phyloP scores from a whole-genome alignment of 164 flowering plant genomes.

The Vitis rotundifolia region DNA sequence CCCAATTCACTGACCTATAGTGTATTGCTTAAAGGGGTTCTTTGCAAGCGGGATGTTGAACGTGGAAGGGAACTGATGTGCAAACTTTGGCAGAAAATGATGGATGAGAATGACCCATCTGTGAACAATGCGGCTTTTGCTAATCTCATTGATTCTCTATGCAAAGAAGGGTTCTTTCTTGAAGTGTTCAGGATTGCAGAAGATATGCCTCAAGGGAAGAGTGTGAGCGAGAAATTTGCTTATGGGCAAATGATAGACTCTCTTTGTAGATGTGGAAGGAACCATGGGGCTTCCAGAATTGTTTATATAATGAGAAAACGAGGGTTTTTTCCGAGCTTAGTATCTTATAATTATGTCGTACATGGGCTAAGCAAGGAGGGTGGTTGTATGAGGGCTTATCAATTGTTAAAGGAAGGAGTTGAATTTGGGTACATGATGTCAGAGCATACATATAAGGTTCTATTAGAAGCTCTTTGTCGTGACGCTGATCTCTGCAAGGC shows the following conservation, averaged over 20 bases:
- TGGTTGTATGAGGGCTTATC: constrained; percentile 85
- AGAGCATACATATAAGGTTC: constrained; percentile 63
- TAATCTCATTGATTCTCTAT: constrained; percentile 64
- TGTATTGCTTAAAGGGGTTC: constrained; percentile 59
- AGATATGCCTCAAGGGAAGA: constrained; percentile 76
- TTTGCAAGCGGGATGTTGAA: constrained; percentile 48
- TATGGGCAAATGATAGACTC: constrained; percentile 87
- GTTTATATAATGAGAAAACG: constrained; percentile 81
- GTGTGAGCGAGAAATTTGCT: constrained; percentile 59
- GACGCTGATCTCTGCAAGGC: constrained; percentile 64
- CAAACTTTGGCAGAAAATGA: constrained; percentile 66
- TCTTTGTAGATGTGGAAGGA: constrained; percentile 59
- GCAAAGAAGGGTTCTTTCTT: constrained; percentile 66
- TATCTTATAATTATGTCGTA: constrained; percentile 69
- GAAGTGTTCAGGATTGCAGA: constrained; percentile 80
- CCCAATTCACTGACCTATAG: constrained; percentile 80
- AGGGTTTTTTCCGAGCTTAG: constrained; percentile 58
- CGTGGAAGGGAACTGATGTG: constrained; percentile 50
- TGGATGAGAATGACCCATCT: constrained; percentile 31
- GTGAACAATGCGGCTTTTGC: constrained; percentile 73
- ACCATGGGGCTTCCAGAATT: constrained; percentile 90
- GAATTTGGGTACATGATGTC: constrained; percentile 65
- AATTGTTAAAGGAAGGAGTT: constrained; percentile 73
- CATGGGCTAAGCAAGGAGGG: constrained; percentile 81
- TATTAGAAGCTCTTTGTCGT: constrained; percentile 70